Conservation (phyloP, 768 basidiomycete genomes). For the Mycena belliarum region DNA sequence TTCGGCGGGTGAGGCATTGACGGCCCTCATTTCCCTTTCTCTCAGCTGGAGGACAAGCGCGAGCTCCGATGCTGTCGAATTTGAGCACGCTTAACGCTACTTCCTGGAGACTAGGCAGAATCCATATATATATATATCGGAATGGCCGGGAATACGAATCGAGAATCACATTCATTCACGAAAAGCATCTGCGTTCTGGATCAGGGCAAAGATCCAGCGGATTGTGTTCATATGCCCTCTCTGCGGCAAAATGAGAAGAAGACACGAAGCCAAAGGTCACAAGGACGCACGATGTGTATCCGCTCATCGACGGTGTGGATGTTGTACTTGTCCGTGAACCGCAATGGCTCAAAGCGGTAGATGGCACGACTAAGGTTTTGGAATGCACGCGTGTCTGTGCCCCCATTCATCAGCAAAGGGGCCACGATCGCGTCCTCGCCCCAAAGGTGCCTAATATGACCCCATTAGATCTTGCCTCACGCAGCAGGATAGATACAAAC, state of each 20-base stretch:
- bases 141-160: no score
- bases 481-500: background rate
- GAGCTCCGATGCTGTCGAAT: no score
- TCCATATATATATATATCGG: no score
- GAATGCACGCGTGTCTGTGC: conserved; percentile 10
- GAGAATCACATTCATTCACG: conserved; percentile 1
- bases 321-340: background rate
- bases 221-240: conserved; percentile 10
- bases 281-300: conserved; percentile 3
- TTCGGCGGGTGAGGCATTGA: no score
- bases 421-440: conserved; percentile 10
- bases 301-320: conserved; percentile 14
- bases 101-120: no score
- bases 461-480: background rate
- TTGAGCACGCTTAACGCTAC: no score
- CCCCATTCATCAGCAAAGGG: conserved; percentile 4
- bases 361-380: conserved; percentile 11
- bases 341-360: conserved; percentile 7
- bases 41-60: no score
- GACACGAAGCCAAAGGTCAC: background rate
- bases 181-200: conserved; percentile 9
- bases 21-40: no score
- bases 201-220: conserved; percentile 1
- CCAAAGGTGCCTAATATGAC: background rate
- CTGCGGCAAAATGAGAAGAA: background rate